Base-by-base conservation (phyloP, 305 asterid species). In the Fraxinus baroniana region DNA sequence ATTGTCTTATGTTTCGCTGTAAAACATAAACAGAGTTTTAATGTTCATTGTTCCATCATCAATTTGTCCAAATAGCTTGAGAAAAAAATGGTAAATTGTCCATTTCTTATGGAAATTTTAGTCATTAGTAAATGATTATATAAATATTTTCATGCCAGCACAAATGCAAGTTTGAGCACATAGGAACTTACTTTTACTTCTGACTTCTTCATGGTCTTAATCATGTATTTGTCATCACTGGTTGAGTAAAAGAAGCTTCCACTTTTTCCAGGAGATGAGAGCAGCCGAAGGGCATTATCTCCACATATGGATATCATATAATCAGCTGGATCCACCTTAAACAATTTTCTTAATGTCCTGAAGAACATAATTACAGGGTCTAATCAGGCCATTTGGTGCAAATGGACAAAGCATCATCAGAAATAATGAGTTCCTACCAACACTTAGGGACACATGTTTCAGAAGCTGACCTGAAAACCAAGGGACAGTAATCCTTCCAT, bases 241-340 rank as follows among this genome's bases (percentile, higher is more conserved):
- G 99, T 95, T 86, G 99, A 76, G 91, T 94, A 94, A 78, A 94
- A 94, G 85, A 94, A 94, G 87, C 98, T 94, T 49, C 98, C 98
- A 76, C 98, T 94, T 74, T 94, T 93, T 36, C 98, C 97, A 0
- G 98, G 98, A 18, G 99, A 95, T 1, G 98, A 95, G 78, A 95
- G 99, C 91, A 94, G 97, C 26, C 99, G 88, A 22, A 95, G 97
- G 73, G 99, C 98, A 41, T 95, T 97, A 39, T 89, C 89, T 35
- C 99, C 99, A 30, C 99, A 94, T 79, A 95, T 92, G 24, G 99
- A 95, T 86, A 95, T 81, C 99, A 95, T 95, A 92, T 95, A 95
- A 86, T 94, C 97, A 57, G 94, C 98, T 76, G 98, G 93, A 89
- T 95, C 99, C 86, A 95, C 98, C 91, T 94, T 90, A 78, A 95